These are phyloP conservation scores for Colletotrichum siamense DNA, from an alignment of 2,329 filamentous ascomycete genomes.

Conservation along the genomic window DNA sequence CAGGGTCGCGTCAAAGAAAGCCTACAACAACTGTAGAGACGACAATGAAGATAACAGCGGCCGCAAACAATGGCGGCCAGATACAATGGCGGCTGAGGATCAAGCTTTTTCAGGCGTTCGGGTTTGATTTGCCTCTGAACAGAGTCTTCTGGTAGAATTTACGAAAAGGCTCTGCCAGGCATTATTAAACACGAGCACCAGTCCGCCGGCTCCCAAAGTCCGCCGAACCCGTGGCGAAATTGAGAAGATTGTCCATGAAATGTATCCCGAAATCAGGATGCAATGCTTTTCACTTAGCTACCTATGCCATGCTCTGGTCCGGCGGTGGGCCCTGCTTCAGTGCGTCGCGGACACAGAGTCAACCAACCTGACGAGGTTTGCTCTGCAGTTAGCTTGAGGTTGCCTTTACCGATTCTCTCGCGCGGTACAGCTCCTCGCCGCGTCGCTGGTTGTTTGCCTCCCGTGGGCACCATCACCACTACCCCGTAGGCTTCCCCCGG, in stretches of 20 bases:
- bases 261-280: too few species aligned
- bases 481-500: neutral
- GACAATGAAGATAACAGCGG: neutral
- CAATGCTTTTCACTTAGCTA: neutral
- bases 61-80: neutral
- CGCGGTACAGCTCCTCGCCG: neutral
- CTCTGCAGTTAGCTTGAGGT: neutral
- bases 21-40: neutral
- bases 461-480: neutral
- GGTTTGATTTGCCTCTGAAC: neutral
- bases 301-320: neutral
- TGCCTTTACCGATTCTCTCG: neutral
- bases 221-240: too few species aligned
- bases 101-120: neutral
- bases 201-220: too few species aligned
- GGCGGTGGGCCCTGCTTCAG: neutral
- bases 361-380: neutral
- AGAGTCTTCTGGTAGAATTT: too few species aligned
- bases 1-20: neutral
- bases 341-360: neutral
- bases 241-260: too few species aligned
- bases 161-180: too few species aligned
- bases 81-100: neutral
- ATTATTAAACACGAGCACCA: too few species aligned
- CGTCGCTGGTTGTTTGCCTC: neutral